These are phyloP conservation scores for Colletotrichum orbiculare DNA, from an alignment of 2,329 filamentous ascomycete species.

Conservation along the genomic window DNA sequence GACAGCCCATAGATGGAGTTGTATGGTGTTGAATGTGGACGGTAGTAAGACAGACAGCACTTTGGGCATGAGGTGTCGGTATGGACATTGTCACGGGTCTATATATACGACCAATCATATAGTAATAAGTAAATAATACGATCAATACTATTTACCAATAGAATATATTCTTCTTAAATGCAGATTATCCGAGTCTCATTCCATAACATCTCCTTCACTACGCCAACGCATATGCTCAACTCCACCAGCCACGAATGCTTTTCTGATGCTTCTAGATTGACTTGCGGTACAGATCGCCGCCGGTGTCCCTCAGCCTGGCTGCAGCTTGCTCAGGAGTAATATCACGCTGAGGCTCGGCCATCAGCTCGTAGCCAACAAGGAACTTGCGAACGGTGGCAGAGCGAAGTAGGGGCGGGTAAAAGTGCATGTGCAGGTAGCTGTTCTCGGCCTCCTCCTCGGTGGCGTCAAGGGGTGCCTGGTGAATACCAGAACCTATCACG, in stretches of 20 bases:
- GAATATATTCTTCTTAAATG: no score
- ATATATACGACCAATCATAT: no score
- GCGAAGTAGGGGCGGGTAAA: constrained; percentile 92
- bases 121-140: no score
- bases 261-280: constrained; percentile 49
- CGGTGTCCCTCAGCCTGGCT: constrained; percentile 77
- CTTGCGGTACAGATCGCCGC: constrained; percentile 86
- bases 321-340: constrained; percentile 98
- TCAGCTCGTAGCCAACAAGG: constrained; percentile 93
- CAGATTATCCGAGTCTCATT: no score
- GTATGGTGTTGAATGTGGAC: background rate
- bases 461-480: constrained; percentile 90
- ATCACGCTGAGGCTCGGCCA: constrained; percentile 97
- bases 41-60: background rate
- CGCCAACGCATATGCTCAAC: background rate
- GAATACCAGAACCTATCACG: constrained; percentile 82
- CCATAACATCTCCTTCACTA: background rate
- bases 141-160: no score
- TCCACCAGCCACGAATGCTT: constrained; percentile 2
- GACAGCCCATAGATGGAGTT: constrained; percentile 40
- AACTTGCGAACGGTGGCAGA: constrained; percentile 97
- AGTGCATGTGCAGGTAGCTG: constrained; percentile 96
- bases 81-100: no score
- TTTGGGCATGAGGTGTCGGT: no score
- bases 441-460: constrained; percentile 85